These are phyloP conservation scores for Wallacemonas sp. DNA, from an alignment of 208 protist genomes.

Conservation along the genomic window DNA sequence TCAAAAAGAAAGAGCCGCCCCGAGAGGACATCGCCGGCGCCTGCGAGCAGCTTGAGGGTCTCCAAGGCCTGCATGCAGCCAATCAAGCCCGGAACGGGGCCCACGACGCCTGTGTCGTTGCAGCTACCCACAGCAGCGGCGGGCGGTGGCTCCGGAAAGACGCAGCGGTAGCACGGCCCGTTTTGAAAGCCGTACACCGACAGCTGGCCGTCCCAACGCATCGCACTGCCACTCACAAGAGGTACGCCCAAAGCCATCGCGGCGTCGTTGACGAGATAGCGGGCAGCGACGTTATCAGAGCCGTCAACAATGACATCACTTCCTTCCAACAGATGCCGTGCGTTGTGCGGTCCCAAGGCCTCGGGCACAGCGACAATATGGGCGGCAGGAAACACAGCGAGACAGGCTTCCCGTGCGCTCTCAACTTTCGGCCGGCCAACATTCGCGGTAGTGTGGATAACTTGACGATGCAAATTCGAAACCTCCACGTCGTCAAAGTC, in stretches of 20 bases:
- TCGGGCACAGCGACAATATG: constrained; percentile 35
- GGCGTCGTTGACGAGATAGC: constrained; percentile 95
- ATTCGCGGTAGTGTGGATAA: constrained; percentile 79
- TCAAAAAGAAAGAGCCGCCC: constrained; percentile 90
- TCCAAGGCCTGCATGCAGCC: constrained; percentile 94
- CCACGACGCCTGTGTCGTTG: constrained; percentile 92
- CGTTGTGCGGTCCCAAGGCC: constrained; percentile 68
- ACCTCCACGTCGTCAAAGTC: constrained; percentile 94
- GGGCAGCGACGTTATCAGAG: constrained; percentile 92
- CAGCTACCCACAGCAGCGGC: constrained; percentile 85
- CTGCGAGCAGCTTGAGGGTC: constrained; percentile 82
- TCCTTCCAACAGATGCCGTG: constrained; percentile 52
- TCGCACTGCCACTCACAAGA: constrained; percentile 94
- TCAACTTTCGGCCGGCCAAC: constrained; percentile 81
- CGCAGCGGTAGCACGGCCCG: constrained; percentile 93
- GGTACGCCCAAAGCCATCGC: constrained; percentile 83
- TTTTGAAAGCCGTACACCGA: constrained; percentile 80
- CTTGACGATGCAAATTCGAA: constrained; percentile 95
- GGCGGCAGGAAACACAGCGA: constrained; percentile 62
- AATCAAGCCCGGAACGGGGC: constrained; percentile 93
- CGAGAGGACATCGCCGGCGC: constrained; percentile 58
- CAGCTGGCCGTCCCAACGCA: constrained; percentile 95
- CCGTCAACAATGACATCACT: constrained; percentile 93
- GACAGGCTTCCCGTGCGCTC: constrained; percentile 69
- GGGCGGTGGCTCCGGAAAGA: constrained; percentile 91